phyloP scores from a whole-genome alignment of 1,284 basidiomycete genomes.

The Rhodotorula sp. region DNA sequence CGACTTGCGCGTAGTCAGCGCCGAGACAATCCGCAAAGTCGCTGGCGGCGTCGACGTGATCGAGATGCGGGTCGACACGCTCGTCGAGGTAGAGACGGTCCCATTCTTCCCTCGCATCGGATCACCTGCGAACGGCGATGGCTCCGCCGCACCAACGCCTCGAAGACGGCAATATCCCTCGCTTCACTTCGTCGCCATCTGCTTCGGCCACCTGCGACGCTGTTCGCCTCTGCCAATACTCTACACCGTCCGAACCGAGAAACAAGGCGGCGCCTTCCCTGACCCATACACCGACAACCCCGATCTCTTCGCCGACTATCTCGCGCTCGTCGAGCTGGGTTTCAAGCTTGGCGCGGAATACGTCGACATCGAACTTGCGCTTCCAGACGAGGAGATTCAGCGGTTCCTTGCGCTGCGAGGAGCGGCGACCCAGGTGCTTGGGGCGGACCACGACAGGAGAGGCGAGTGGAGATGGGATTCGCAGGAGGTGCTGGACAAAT shows the following conservation, averaged over 20 bases:
- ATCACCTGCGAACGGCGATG: constrained; percentile 57
- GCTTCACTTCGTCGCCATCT: constrained; percentile 51
- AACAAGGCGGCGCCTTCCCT: constrained; percentile 90
- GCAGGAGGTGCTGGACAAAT: constrained; percentile 61
- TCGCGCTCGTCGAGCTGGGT: constrained; percentile 55
- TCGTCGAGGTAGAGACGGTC: constrained; percentile 55
- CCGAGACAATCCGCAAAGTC: constrained; percentile 29
- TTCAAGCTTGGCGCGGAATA: constrained; percentile 81
- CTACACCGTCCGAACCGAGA: constrained; percentile 81
- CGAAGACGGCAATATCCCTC: constrained; percentile 79
- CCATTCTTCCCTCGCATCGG: constrained; percentile 90
- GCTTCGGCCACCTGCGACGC: constrained; percentile 59
- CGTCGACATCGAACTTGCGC: constrained; percentile 79
- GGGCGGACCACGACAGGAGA: constrained; percentile 80
- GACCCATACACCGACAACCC: constrained; percentile 57
- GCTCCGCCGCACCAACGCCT: constrained; percentile 59
- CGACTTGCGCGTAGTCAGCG: constrained; percentile 22
- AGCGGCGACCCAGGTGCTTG: constrained; percentile 35
- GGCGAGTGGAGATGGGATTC: constrained; percentile 81
- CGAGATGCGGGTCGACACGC: constrained; percentile 32
- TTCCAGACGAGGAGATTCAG: constrained; percentile 28
- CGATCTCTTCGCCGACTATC: constrained; percentile 57
- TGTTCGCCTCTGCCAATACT: constrained; percentile 82
- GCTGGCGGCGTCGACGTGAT: constrained; percentile 62
- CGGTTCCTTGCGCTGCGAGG: constrained; percentile 23